A percentile compares a stretch with the other conserved stretches of the same genome.
Evolutionary conservation across 140 eudicot species (phyloP).

Genomic region (Flaveria floridana): DNA sequence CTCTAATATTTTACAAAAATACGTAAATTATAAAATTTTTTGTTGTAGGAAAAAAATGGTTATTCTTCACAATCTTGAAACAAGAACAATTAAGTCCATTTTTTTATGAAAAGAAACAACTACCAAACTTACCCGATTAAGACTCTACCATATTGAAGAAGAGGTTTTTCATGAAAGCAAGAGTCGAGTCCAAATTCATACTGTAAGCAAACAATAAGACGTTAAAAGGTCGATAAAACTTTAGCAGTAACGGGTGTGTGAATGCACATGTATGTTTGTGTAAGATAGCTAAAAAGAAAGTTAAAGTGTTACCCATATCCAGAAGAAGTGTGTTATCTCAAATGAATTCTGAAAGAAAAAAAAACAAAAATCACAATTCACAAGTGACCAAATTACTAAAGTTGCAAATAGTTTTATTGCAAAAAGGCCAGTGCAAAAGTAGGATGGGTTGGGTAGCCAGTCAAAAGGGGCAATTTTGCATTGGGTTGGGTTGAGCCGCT

Average conservation of each 20-base stretch:
- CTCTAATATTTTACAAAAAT: neutral
- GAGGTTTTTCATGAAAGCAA: conserved; percentile 56
- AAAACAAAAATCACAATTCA: conserved; percentile 21
- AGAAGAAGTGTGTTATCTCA: conserved; percentile 84
- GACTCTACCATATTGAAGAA: conserved; percentile 38
- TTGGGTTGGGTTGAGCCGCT: neutral
- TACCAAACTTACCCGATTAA: conserved; percentile 34
- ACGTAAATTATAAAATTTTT: neutral
- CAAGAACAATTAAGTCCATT: neutral
- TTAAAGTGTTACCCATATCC: conserved; percentile 68
- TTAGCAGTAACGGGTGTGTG: neutral
- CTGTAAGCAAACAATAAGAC: conserved; percentile 46
- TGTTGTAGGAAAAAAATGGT: neutral
- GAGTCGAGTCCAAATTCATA: conserved; percentile 81
- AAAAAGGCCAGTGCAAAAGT: neutral
- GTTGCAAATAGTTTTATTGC: neutral
- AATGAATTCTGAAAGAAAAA: conserved; percentile 68
- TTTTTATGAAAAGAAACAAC: neutral
- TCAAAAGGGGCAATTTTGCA: neutral
- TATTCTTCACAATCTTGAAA: neutral
- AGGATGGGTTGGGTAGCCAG: neutral
- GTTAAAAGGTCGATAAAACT: neutral
- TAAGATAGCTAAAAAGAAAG: neutral
- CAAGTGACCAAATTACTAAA: conserved; percentile 13
- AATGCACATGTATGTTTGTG: neutral